Base-by-base conservation (phyloP, 2,329 filamentous ascomycete species). In the Graphilbum ipis-grandicollis region DNA sequence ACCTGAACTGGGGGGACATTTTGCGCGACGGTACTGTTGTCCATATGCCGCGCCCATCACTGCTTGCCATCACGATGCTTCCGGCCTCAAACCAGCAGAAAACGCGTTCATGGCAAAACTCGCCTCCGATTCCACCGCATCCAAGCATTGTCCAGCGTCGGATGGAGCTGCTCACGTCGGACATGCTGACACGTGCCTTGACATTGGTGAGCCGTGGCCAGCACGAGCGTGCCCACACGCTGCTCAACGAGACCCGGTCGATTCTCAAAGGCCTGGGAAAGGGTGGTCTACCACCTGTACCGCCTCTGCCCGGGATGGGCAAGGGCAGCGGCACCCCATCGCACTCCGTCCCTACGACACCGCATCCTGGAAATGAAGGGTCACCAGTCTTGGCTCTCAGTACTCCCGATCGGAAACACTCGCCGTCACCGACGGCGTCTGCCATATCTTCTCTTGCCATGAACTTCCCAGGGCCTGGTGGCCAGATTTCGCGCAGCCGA, bases 241-340 rank as follows among this genome's bases (percentile, higher is more conserved):
- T 98, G 4, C 67, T 98, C 28, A 82, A 79, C 44, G 90, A 98
- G 61, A 98, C 90, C 4, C 72, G 88, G 28, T 92, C 83, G 38
- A 98, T 98, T 41, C 66, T 98, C 37, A 94, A 94, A 58, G 90
- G 90, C 4, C 72, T 98, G 6, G 86, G 86, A 37, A 98, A 98
- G 58, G 90, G 90, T 25, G 83, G 88, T 2, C 67, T 98, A 0
- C 90, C 90, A 9, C 88, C 90, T 2, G 75, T 96, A 5, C 85
- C 85, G 3, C 78, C 77, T 1, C 58, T 68, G 26, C 60, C 66
- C 12, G 39, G 43, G 19, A 47, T 38, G n/a, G 48, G 43, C 12
- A 49, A 47, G 45, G 57, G 29, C 15, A 18, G n/a, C n/a, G 18
- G 29, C 29, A 58, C 38, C 63, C 63, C 39, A 4, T 33, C 29